Evolutionary conservation across 352 stramenopile species (phyloP).

Genomic region (Aphanomyces euteiches): DNA sequence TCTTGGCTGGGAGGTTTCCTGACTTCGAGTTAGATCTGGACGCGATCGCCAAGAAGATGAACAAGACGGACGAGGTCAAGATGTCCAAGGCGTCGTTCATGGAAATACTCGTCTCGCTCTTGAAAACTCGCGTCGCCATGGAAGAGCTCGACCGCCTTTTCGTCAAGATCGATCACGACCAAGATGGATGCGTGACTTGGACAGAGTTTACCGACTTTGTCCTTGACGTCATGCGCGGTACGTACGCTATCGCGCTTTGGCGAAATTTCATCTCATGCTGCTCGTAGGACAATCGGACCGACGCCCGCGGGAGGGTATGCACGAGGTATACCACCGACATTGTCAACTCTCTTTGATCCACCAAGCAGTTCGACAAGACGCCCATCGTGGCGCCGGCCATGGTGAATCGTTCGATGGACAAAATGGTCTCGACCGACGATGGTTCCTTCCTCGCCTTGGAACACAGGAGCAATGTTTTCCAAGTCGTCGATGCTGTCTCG

Average conservation of each 20-base stretch:
- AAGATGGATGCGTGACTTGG: constrained; percentile 20
- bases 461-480: constrained; percentile 4
- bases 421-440: background rate
- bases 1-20: no score
- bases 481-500: constrained; percentile 6
- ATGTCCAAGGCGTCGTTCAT: no score
- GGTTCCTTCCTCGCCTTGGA: constrained; percentile 10
- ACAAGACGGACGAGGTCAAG: no score
- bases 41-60: no score
- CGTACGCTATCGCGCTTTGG: background rate
- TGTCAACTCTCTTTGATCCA: background rate
- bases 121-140: no score
- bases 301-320: background rate
- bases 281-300: constrained; percentile 11
- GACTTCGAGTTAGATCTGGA: no score
- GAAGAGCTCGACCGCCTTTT: background rate
- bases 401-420: background rate
- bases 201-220: constrained; percentile 22
- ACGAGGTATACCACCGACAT: constrained; percentile 6
- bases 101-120: no score
- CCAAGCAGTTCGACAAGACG: constrained; percentile 24
- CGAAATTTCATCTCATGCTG: background rate
- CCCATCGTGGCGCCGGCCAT: background rate
- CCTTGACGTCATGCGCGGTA: constrained; percentile 2
- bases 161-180: constrained; percentile 27